Evolutionary conservation across 441 rosid species (phyloP).

Genomic region (Pelargonium australe): DNA sequence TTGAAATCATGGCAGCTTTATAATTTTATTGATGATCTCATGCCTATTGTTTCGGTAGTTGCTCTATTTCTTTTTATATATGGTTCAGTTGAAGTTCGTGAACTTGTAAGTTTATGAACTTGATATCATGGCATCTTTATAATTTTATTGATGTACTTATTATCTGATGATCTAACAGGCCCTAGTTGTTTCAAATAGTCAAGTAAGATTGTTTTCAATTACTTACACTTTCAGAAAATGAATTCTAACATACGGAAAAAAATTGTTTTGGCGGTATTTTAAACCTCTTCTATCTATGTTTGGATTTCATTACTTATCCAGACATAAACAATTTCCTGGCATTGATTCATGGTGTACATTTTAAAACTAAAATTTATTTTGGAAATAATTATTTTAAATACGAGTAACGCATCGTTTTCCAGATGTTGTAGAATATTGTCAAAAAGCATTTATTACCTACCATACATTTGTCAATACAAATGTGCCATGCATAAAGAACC

Average conservation of each 20-base stretch:
- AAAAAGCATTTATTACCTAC: constrained; percentile 11
- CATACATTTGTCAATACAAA: constrained; percentile 15
- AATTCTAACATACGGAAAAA: too few species aligned
- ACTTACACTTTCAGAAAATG: too few species aligned
- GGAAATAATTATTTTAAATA: too few species aligned
- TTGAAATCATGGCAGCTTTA: neutral
- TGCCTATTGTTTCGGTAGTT: neutral
- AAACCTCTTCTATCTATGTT: neutral
- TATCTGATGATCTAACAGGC: neutral
- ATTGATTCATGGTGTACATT: neutral
- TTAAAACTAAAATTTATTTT: too few species aligned
- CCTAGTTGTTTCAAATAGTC: too few species aligned
- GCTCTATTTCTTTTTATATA: neutral
- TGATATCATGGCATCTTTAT: too few species aligned
- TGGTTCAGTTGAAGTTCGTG: neutral
- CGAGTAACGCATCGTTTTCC: neutral
- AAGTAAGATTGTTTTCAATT: too few species aligned
- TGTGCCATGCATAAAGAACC: constrained; percentile 17
- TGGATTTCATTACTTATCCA: neutral
- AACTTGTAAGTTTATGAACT: neutral
- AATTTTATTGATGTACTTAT: neutral
- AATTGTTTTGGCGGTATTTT: too few species aligned
- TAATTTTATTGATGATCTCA: neutral
- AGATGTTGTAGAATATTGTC: neutral
- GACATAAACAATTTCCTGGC: neutral